These are phyloP conservation scores for Phytophthora europaea DNA, from an alignment of 352 stramenopile species.

Conservation along the genomic window DNA sequence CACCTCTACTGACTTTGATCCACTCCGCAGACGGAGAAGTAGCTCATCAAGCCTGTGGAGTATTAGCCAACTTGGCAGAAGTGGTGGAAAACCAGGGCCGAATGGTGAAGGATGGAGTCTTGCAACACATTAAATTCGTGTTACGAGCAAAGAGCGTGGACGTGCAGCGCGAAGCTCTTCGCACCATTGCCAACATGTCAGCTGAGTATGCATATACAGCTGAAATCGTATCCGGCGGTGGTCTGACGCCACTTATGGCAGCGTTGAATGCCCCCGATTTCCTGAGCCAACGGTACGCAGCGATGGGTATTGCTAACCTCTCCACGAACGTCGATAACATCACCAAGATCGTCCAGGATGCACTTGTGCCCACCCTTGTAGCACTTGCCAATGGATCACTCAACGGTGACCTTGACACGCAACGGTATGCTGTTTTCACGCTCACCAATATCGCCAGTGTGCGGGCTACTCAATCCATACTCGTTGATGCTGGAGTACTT, in stretches of 20 bases:
- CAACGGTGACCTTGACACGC: slow-evolving; percentile 92
- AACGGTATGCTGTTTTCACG: slow-evolving; percentile 94
- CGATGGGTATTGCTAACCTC: slow-evolving; percentile 97
- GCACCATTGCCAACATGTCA: slow-evolving; percentile 96
- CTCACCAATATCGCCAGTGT: slow-evolving; percentile 95
- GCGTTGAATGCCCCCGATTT: slow-evolving; percentile 93
- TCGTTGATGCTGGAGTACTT: slow-evolving; percentile 84
- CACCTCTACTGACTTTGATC: slow-evolving; percentile 89
- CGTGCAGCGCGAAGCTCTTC: slow-evolving; percentile 95
- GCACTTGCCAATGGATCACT: slow-evolving; percentile 78
- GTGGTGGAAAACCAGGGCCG: slow-evolving; percentile 95
- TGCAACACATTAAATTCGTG: slow-evolving; percentile 98
- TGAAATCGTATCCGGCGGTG: slow-evolving; percentile 93
- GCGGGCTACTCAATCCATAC: slow-evolving; percentile 83
- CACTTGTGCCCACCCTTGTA: slow-evolving; percentile 89
- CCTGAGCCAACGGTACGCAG: slow-evolving; percentile 94
- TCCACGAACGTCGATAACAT: slow-evolving; percentile 93
- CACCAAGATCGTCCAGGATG: slow-evolving; percentile 92
- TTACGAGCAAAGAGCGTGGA: slow-evolving; percentile 92
- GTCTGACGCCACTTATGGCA: slow-evolving; percentile 88
- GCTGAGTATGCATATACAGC: slow-evolving; percentile 95
- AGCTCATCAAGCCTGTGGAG: slow-evolving; percentile 90
- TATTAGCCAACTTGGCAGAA: slow-evolving; percentile 95
- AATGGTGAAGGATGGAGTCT: slow-evolving; percentile 96
- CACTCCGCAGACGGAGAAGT: slow-evolving; percentile 93